phyloP scores from a whole-genome alignment of 306 rosid species.

The Castanea crenata region DNA sequence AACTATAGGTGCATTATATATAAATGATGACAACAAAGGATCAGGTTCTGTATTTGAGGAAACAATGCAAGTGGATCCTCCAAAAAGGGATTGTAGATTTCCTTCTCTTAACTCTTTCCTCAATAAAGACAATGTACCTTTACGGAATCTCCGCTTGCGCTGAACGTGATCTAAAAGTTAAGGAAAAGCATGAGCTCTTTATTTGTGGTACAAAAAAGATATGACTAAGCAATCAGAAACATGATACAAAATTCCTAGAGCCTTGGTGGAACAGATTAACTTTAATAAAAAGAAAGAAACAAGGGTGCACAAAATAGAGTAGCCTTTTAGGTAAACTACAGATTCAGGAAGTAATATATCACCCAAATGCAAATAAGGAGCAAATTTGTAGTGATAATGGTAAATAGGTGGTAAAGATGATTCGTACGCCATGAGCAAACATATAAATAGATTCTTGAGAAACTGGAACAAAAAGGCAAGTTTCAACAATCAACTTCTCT shows the following conservation, averaged over 20 bases:
- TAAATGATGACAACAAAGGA: conserved; percentile 78
- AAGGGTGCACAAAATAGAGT: not conserved
- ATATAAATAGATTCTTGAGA: not conserved
- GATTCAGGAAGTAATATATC: not conserved
- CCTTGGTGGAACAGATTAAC: not conserved
- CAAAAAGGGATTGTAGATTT: conserved; percentile 68
- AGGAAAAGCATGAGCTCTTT: conserved; percentile 29
- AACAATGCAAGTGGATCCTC: conserved; percentile 58
- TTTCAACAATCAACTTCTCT: not conserved
- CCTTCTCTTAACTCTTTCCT: conserved; percentile 87
- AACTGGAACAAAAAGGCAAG: not conserved
- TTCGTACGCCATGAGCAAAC: not conserved
- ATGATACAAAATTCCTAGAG: not conserved
- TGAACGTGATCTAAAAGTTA: conserved; percentile 72
- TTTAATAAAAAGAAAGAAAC: not conserved
- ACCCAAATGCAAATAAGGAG: not conserved
- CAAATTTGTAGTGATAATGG: not conserved
- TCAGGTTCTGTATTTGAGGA: conserved; percentile 72
- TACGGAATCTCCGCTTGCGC: conserved; percentile 75
- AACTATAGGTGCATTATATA: conserved; percentile 48
- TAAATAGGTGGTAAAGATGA: not conserved
- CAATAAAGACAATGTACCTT: conserved; percentile 58
- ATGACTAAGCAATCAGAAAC: not conserved
- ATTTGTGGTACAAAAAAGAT: not conserved
- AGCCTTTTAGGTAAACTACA: not conserved